Evolutionary conservation across 208 protist species (phyloP), one percentile per base, ranked within the genome.

Genomic region (Leishmania braziliensis): DNA sequence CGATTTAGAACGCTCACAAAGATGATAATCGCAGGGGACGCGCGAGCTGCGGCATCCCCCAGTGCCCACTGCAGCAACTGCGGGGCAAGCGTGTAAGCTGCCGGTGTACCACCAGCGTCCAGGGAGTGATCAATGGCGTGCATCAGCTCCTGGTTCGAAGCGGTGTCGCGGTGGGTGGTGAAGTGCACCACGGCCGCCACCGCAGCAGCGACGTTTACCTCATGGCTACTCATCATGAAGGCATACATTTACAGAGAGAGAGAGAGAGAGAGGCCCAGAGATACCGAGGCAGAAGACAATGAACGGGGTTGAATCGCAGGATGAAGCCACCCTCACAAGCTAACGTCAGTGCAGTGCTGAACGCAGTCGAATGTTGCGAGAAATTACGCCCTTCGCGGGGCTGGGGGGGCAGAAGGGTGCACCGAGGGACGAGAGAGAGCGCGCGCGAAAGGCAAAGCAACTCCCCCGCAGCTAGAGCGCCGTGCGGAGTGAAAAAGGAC

Each of bases 1-100:
- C 91, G 88, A 71, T 95, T 97, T 2, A 95, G 72, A 54, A 93
- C 86, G 18, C 87, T 68, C 16, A 93, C 85, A 58, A 93, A 89
- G 23, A 90, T 78, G 23, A 90, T 26, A 5, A 56, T 20, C 0
- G 84, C 58, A 29, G 72, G 26, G 3, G 84, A 80, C n/a, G 46
- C 18, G 16, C 50, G 73, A 51, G 56, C 43, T 18, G 39, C 39
- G 56, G 60, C 65, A 66, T 77, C 75, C 29, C 82, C 16, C 46
- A 90, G 51, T 16, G 63, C 81, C 70, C 85, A 86, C 39, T 76
- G 85, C 73, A 93, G 80, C 79, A 93, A 78, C 79, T 85, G 85
- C 9, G 90, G 90, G 3, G 90, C 83, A 8, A 88, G 51, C 1
- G 86, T 88, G 48, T 85, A 62, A 5, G 68, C 54, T 8, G 79